Percentiles rank a stretch among this genome's conserved stretches.
phyloP scores from a whole-genome alignment of 192 early-diverging fungal genomes.

The Entophlyctis luteolus region DNA sequence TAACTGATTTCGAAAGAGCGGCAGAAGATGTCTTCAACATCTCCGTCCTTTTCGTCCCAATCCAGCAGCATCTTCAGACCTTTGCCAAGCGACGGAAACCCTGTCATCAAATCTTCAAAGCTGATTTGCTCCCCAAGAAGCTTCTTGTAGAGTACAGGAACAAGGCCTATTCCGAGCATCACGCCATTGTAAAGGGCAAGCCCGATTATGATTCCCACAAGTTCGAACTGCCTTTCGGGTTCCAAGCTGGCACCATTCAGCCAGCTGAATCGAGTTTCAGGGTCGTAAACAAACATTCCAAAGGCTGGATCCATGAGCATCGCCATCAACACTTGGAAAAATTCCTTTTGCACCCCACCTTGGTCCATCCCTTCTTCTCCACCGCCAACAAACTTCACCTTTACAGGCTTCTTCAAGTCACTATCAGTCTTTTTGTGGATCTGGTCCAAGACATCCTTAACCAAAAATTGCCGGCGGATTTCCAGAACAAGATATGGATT shows the following conservation, averaged over 20 bases:
- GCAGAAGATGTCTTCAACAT: slow-evolving; percentile 79
- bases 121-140: slow-evolving; percentile 48
- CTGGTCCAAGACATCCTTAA: slow-evolving; percentile 76
- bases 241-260: slow-evolving; percentile 64
- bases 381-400: slow-evolving; percentile 79
- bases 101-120: slow-evolving; percentile 50
- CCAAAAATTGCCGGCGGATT: slow-evolving; percentile 62
- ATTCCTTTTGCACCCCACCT: slow-evolving; percentile 96
- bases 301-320: slow-evolving; percentile 68
- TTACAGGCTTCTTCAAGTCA: slow-evolving; percentile 76
- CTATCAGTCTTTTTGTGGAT: slow-evolving; percentile 49
- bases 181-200: slow-evolving; percentile 88
- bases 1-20: slow-evolving; percentile 79
- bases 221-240: slow-evolving; percentile 61
- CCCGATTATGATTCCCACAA: slow-evolving; percentile 86
- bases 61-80: slow-evolving; percentile 76
- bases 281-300: slow-evolving; percentile 70
- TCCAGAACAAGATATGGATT: slow-evolving; percentile 81
- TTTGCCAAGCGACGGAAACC: slow-evolving; percentile 65
- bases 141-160: slow-evolving; percentile 71
- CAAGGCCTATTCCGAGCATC: slow-evolving; percentile 68
- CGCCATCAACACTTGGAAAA: slow-evolving; percentile 75
- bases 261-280: slow-evolving; percentile 72
- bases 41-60: slow-evolving; percentile 61
- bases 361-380: slow-evolving; percentile 93